Percentiles rank a stretch among this genome's conserved stretches.
phyloP scores from a whole-genome alignment of 2,329 filamentous ascomycete species.

The Pezicula carpinea region DNA sequence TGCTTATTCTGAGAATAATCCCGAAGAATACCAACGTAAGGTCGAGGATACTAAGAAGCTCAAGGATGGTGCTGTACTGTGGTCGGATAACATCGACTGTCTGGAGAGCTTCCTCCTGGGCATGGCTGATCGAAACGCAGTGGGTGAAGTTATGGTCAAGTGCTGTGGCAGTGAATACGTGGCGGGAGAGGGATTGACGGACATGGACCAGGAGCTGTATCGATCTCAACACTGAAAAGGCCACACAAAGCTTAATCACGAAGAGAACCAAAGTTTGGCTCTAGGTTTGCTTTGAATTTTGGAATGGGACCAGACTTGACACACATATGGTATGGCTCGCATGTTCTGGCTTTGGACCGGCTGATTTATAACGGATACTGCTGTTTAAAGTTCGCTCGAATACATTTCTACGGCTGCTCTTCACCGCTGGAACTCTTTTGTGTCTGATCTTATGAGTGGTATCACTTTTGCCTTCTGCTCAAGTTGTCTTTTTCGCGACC shows the following conservation, averaged over 20 bases:
- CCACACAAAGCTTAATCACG: neutral
- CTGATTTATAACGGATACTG: too few species aligned
- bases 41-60: conserved; percentile 23
- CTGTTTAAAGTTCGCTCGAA: too few species aligned
- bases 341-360: too few species aligned
- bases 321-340: neutral
- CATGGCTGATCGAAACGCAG: conserved; percentile 30
- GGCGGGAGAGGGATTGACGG: conserved; percentile 40
- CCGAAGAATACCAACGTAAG: conserved; percentile 24
- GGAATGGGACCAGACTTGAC: neutral
- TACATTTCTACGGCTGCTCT: too few species aligned
- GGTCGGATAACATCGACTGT: conserved; percentile 29
- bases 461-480: too few species aligned
- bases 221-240: neutral
- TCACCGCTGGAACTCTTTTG: too few species aligned
- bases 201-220: conserved; percentile 19
- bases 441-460: too few species aligned
- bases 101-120: conserved; percentile 23
- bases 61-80: conserved; percentile 23
- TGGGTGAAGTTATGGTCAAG: conserved; percentile 30
- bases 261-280: neutral
- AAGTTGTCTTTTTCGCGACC: too few species aligned
- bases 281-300: neutral
- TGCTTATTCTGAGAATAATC: conserved; percentile 26
- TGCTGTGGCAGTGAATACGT: conserved; percentile 44